Conservation (phyloP, 2,329 filamentous ascomycete species). For the Cercospora zeae-maydis region DNA sequence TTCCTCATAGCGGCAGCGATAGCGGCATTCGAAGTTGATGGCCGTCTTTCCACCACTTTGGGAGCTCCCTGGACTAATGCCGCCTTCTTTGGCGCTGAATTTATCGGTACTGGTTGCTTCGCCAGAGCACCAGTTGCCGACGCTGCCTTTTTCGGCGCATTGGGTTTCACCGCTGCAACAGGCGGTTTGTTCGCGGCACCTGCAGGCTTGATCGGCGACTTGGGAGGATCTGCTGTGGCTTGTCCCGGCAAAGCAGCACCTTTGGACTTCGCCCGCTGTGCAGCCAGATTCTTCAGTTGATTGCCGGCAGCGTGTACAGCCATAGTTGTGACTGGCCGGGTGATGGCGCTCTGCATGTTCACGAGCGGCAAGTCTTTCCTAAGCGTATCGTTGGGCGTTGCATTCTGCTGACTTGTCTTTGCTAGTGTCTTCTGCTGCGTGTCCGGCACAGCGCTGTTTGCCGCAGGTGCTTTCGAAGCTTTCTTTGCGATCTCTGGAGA, state of each 20-base stretch:
- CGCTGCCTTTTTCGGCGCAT: constrained; percentile 5
- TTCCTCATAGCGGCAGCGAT: constrained; percentile 20
- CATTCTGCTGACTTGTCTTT: constrained; percentile 19
- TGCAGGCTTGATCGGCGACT: background rate
- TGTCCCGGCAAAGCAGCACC: constrained; percentile 29
- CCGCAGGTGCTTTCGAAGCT: constrained; percentile 26
- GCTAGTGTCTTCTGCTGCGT: constrained; percentile 26
- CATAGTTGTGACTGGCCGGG: constrained; percentile 35
- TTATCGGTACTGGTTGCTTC: background rate
- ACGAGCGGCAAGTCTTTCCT: constrained; percentile 33
- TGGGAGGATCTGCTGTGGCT: constrained; percentile 6
- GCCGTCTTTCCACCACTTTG: constrained; percentile 16
- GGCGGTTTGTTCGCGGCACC: background rate
- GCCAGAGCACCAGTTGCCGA: background rate
- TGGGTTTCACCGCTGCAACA: constrained; percentile 6
- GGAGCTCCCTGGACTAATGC: constrained; percentile 16
- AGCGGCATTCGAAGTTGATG: constrained; percentile 12
- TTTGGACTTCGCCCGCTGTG: constrained; percentile 28
- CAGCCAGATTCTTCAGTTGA: constrained; percentile 29
- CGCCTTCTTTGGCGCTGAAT: constrained; percentile 10
- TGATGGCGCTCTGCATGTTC: constrained; percentile 36
- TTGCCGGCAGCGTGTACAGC: constrained; percentile 34
- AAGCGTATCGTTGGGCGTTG: constrained; percentile 24
- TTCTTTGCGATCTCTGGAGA: constrained; percentile 27
- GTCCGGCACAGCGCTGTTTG: constrained; percentile 23